These are phyloP conservation scores for Torulaspora gathmanii DNA, from an alignment of 805 yeast genomes.

Conservation along the genomic window DNA sequence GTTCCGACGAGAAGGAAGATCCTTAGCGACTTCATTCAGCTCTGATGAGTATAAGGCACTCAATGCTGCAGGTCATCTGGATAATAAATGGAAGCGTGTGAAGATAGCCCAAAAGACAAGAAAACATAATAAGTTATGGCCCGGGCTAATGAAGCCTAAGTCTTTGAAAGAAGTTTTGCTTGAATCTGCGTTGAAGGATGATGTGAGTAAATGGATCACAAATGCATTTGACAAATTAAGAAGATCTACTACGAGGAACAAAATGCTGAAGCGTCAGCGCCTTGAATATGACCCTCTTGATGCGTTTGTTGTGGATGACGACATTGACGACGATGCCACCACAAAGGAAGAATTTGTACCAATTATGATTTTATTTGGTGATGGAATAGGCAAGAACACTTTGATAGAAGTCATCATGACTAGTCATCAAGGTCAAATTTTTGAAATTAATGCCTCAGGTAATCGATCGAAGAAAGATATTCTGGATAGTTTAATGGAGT, in stretches of 20 bases:
- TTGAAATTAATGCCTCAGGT: conserved; percentile 76
- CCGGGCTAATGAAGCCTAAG: conserved; percentile 31
- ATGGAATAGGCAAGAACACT: conserved; percentile 76
- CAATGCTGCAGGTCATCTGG: conserved; percentile 10
- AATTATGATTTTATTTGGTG: conserved; percentile 60
- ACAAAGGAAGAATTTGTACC: conserved; percentile 47
- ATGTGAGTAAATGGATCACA: conserved; percentile 32
- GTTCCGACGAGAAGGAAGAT: background rate
- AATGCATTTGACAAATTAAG: conserved; percentile 36
- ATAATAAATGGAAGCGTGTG: background rate
- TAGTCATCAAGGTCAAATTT: conserved; percentile 62
- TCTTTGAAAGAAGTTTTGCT: conserved; percentile 31
- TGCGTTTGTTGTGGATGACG: conserved; percentile 37
- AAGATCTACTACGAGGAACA: conserved; percentile 35
- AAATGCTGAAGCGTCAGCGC: conserved; percentile 28
- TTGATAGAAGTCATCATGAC: conserved; percentile 63
- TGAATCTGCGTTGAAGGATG: conserved; percentile 19
- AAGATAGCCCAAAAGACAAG: conserved; percentile 4
- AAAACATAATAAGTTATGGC: conserved; percentile 25
- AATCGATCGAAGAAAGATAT: conserved; percentile 70
- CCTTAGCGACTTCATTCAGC: conserved; percentile 3
- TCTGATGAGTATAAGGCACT: conserved; percentile 18
- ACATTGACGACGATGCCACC: conserved; percentile 19
- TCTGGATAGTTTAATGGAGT: conserved; percentile 59
- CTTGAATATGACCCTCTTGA: conserved; percentile 26